phyloP scores from a whole-genome alignment of 202 grass and related monocot species.

The Schoenoplectus tabernaemontani region DNA sequence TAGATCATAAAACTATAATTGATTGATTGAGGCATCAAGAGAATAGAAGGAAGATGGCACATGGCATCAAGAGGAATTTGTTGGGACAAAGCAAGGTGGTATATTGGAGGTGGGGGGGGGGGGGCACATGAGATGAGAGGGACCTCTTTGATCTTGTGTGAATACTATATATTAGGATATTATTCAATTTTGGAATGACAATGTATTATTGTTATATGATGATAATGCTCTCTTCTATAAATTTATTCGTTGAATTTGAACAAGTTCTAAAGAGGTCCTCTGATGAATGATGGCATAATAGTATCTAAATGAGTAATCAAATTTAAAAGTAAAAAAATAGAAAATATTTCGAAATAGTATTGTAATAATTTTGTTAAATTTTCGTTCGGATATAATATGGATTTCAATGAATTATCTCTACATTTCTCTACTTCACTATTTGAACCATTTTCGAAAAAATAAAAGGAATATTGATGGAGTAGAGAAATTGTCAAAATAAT shows the following conservation, averaged over 20 bases:
- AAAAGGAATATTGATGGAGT: not conserved
- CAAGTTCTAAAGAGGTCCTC: too few relatives aligned
- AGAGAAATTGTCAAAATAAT: not conserved
- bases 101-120: not conserved
- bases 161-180: too few relatives aligned
- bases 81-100: slow-evolving; percentile 5
- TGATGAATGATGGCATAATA: too few relatives aligned
- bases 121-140: not conserved
- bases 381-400: too few relatives aligned
- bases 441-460: not conserved
- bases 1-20: not conserved
- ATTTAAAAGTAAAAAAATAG: too few relatives aligned
- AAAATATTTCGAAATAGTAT: too few relatives aligned
- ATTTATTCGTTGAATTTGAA: too few relatives aligned
- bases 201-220: too few relatives aligned
- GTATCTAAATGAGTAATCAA: too few relatives aligned
- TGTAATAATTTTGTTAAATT: too few relatives aligned
- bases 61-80: slow-evolving; percentile 12
- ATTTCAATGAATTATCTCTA: too few relatives aligned
- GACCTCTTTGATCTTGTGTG: not conserved
- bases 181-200: not conserved
- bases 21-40: not conserved
- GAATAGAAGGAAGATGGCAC: slow-evolving; percentile 13
- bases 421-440: not conserved
- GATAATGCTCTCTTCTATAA: too few relatives aligned